phyloP scores from a whole-genome alignment of 768 basidiomycete species.

The Termitomyces sp. region DNA sequence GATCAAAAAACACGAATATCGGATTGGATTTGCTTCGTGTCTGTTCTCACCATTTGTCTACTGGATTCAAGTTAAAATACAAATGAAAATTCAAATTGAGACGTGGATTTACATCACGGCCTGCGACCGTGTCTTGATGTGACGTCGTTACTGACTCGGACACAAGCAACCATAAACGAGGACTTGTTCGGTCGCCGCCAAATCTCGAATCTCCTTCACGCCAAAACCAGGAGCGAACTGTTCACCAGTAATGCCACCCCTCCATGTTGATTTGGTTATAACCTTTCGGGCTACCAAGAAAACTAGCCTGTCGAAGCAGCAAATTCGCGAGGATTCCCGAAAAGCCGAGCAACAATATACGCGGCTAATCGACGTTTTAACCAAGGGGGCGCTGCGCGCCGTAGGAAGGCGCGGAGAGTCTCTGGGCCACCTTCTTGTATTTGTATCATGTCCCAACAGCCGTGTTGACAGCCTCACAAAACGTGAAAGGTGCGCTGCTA shows the following conservation, averaged over 20 bases:
- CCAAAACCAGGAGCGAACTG: background rate
- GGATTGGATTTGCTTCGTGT: no score
- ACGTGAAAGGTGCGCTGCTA: conserved; percentile 62
- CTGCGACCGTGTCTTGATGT: background rate
- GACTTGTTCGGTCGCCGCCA: background rate
- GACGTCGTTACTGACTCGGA: background rate
- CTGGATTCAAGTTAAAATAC: no score
- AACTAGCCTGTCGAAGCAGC: conserved; percentile 53
- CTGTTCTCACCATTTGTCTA: no score
- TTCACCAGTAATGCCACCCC: conserved; percentile 19
- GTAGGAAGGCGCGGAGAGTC: conserved; percentile 77
- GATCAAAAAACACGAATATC: no score
- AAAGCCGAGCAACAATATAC: conserved; percentile 71
- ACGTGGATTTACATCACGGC: background rate
- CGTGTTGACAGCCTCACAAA: conserved; percentile 64
- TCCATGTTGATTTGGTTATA: conserved; percentile 71
- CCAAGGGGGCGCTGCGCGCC: conserved; percentile 59
- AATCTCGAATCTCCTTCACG: background rate
- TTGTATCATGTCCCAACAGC: conserved; percentile 66
- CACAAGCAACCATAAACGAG: background rate
- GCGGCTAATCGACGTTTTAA: conserved; percentile 58
- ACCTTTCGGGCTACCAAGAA: conserved; percentile 58
- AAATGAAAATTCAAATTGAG: no score
- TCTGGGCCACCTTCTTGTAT: conserved; percentile 70
- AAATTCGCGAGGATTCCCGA: conserved; percentile 55